A percentile compares a stretch with the other conserved stretches of the same genome.
Conservation (phyloP, 805 yeast species). For the Kluyveromyces wickerhamii region DNA sequence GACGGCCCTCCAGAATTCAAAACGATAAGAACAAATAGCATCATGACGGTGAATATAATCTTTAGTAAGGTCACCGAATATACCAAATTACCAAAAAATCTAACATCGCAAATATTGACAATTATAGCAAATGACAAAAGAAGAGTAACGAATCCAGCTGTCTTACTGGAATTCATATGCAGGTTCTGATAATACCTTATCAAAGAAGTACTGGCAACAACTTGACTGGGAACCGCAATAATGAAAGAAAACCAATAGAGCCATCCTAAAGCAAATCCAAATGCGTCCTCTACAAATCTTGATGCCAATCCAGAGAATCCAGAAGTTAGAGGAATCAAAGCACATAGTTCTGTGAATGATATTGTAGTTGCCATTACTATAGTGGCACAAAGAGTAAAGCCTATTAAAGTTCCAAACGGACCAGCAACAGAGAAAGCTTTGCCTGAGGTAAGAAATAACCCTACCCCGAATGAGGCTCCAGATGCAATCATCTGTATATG, state of each 20-base stretch:
- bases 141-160: slow-evolving; percentile 63
- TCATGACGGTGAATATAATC: slow-evolving; percentile 41
- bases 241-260: slow-evolving; percentile 50
- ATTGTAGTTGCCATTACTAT: slow-evolving; percentile 56
- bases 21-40: slow-evolving; percentile 58
- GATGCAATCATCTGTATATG: slow-evolving; percentile 60
- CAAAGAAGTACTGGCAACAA: slow-evolving; percentile 55
- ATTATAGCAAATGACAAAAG: slow-evolving; percentile 39
- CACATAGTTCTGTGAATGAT: slow-evolving; percentile 57
- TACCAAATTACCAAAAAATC: slow-evolving; percentile 69
- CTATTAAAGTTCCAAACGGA: slow-evolving; percentile 43
- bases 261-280: slow-evolving; percentile 65
- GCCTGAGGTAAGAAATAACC: slow-evolving; percentile 55
- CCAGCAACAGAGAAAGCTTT: slow-evolving; percentile 49
- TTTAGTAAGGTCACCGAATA: slow-evolving; percentile 54
- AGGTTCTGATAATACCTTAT: slow-evolving; percentile 55
- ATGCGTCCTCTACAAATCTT: slow-evolving; percentile 56
- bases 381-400: slow-evolving; percentile 57
- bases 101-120: slow-evolving; percentile 59
- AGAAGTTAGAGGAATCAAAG: slow-evolving; percentile 52
- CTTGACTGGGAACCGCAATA: slow-evolving; percentile 54
- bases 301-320: slow-evolving; percentile 59
- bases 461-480: slow-evolving; percentile 62
- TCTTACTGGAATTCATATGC: slow-evolving; percentile 38
- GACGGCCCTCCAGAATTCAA: slow-evolving; percentile 42